Evolutionary conservation across 2,329 filamentous ascomycete species (phyloP).

Genomic region (Trichoderma afroharzianum): DNA sequence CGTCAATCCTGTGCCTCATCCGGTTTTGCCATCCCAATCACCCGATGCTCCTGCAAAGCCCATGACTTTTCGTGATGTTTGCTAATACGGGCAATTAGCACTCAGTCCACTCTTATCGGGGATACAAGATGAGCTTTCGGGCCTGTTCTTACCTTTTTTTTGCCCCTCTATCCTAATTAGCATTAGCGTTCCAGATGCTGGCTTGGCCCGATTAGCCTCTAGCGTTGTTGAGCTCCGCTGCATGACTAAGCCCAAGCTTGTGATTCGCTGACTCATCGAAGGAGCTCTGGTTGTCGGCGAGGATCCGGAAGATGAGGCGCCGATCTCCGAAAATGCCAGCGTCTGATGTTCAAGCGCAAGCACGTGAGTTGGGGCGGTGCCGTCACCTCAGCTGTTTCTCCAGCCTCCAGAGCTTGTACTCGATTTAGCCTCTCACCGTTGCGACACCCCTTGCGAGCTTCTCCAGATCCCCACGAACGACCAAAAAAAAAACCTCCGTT

Average conservation of each 20-base stretch:
- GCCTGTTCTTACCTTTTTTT: background rate
- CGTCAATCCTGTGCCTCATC: background rate
- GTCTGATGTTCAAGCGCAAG: background rate
- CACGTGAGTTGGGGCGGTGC: constrained; percentile 13
- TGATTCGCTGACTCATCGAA: constrained; percentile 2
- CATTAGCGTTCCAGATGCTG: background rate
- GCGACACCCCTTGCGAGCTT: constrained; percentile 11
- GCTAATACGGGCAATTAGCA: background rate
- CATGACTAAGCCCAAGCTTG: background rate
- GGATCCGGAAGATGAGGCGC: background rate
- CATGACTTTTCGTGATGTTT: background rate
- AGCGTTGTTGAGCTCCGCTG: background rate
- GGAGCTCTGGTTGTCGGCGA: background rate
- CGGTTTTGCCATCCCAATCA: background rate
- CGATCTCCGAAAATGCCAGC: constrained; percentile 1
- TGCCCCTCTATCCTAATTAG: constrained; percentile 10
- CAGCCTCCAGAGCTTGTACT: constrained; percentile 6
- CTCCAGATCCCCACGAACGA: background rate
- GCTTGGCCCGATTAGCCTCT: background rate
- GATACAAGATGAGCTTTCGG: background rate
- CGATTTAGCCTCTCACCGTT: constrained; percentile 16
- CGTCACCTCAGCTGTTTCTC: constrained; percentile 17
- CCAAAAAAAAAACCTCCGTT: background rate
- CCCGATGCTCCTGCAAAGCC: background rate
- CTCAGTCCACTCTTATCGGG: constrained; percentile 10